Base-by-base conservation (phyloP, 1,139 yeast species). In the Yamadazyma buinensis region DNA sequence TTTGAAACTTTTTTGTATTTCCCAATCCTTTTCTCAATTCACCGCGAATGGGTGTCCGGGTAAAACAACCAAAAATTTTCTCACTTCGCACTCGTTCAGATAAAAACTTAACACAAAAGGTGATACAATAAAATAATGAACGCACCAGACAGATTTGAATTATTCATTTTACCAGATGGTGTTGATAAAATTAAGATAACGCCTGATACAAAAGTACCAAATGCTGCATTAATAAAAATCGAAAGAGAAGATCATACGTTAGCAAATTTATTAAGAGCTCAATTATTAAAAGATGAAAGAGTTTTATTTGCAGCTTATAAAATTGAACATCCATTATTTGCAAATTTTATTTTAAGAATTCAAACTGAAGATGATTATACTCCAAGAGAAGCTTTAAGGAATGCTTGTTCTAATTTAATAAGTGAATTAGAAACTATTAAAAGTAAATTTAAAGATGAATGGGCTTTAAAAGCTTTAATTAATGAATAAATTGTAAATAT, bases 111-210 rank as follows among this genome's bases (percentile, higher is more conserved):
- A 22, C 9, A 12, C 23, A 11, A 22, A 29, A 29, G 26, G 23
- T 19, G 23, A 22, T 10, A 12, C 9, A 10, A 7, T 19, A 13
- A 15, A 5, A 28, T 10, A 15, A 92, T 92, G 97, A 92, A 92
- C 67, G 98, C 97, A 51, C 98, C 98, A 64, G 98, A 92, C 67
- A 83, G 98, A 74, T 92, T 90, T 58, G 98, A 92, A 69, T 76
- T 92, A 34, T 92, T 92, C 58, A 78, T 92, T 49, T 74, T 92
- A 51, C 98, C 97, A n/a, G 98, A 92, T 58, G 98, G 98, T 29
- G 95, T 87, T 34, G 86, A 92, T 36, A 84, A 84, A 61, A 73
- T 92, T 43, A 81, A 84, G 42, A 80, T 92, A 43, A 84, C 88
- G 23, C 97, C 97, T 9, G 99, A 92, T 60, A 80, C 95, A 39